Percentiles rank a stretch among this genome's conserved stretches.
Conservation (phyloP, 73 alveolate species). For the Tetrahymena thermophila region DNA sequence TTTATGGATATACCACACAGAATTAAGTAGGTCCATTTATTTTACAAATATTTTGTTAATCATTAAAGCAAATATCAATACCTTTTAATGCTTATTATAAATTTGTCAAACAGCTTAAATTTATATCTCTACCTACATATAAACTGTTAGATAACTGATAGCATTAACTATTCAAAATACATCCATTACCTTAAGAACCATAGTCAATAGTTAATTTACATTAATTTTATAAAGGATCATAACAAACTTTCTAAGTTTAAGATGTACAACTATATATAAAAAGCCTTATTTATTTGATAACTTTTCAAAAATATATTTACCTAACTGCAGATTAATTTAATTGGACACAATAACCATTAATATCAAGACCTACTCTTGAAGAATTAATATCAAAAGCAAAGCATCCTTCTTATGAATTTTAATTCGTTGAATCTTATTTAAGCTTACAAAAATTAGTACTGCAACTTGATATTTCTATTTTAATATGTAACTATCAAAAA, state of each 20-base stretch:
- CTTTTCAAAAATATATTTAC: not conserved
- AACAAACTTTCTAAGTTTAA: not conserved
- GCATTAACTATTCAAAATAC: not conserved
- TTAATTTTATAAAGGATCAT: not conserved
- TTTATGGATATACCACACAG: not conserved
- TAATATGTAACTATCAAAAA: not conserved
- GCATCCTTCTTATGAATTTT: not conserved
- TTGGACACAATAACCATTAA: not conserved
- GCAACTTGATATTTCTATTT: not conserved
- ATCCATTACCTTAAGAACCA: not conserved
- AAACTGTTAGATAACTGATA: not conserved
- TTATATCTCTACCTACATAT: not conserved
- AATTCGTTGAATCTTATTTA: not conserved
- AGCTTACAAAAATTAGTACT: not conserved
- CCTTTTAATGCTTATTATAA: not conserved
- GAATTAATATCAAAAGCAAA: not conserved
- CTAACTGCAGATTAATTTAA: not conserved
- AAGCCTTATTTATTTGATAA: too few species aligned
- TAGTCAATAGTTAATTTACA: not conserved
- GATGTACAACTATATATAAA: not conserved
- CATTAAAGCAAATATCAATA: not conserved
- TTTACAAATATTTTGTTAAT: not conserved
- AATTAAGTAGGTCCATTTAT: not conserved
- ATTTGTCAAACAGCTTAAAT: not conserved
- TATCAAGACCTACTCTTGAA: not conserved